Evolutionary conservation across 768 basidiomycete genomes (phyloP).

Genomic region (Lentinula edodes): DNA sequence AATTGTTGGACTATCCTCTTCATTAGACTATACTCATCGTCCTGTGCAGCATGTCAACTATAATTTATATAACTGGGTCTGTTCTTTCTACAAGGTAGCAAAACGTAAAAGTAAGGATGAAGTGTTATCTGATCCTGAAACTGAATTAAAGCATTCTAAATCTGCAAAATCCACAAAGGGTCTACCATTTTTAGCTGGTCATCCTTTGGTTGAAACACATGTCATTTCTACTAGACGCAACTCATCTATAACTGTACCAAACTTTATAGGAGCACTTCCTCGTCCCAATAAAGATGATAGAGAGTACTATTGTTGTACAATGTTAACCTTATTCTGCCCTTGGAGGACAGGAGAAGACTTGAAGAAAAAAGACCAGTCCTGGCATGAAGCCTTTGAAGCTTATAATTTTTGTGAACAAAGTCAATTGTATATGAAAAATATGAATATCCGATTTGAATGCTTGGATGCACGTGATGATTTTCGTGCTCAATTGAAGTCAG

Average conservation of each 20-base stretch:
- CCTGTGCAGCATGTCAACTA: conserved; percentile 22
- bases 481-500: conserved; percentile 8
- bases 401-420: conserved; percentile 12
- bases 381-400: conserved; percentile 16
- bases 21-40: conserved; percentile 7
- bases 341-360: conserved; percentile 19
- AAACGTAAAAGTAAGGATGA: neutral
- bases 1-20: conserved; percentile 17
- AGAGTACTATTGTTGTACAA: conserved; percentile 25
- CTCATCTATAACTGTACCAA: conserved; percentile 12
- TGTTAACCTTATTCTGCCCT: conserved; percentile 25
- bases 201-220: conserved; percentile 21
- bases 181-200: neutral
- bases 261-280: conserved; percentile 24
- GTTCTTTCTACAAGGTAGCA: neutral
- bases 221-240: neutral
- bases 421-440: conserved; percentile 18
- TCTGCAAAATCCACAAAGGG: conserved; percentile 6
- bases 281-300: conserved; percentile 22
- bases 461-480: conserved; percentile 29
- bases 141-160: neutral
- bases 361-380: conserved; percentile 12
- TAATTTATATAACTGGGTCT: conserved; percentile 8
- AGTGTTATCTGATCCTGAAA: neutral
- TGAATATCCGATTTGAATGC: conserved; percentile 30